These are phyloP conservation scores for Raphanus sativus DNA, from an alignment of 345 rosid species.

Conservation along the genomic window DNA sequence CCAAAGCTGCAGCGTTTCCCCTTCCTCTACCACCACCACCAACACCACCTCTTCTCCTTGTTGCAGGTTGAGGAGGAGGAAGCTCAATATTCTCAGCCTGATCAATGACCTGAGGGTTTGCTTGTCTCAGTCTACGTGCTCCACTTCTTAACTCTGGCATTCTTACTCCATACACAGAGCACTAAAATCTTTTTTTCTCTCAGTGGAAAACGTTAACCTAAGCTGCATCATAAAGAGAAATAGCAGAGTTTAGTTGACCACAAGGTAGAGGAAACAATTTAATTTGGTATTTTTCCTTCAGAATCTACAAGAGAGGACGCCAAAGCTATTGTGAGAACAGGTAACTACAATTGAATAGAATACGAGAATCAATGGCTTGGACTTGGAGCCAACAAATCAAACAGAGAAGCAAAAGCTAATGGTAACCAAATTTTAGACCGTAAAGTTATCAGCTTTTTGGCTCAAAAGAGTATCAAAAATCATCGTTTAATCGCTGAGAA, in stretches of 20 bases:
- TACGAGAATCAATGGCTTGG: too few species aligned
- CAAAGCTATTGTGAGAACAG: conserved; percentile 9
- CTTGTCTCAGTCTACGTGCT: conserved; percentile 89
- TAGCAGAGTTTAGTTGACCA: neutral
- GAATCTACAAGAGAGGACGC: conserved; percentile 21
- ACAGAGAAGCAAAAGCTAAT: conserved; percentile 25
- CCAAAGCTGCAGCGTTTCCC: conserved; percentile 81
- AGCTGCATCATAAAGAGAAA: conserved; percentile 41
- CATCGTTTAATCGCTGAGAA: neutral
- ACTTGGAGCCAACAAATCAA: neutral
- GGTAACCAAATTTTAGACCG: neutral
- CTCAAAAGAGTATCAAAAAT: neutral
- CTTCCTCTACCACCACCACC: conserved; percentile 70
- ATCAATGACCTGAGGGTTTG: conserved; percentile 64
- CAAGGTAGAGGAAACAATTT: neutral
- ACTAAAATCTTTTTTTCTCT: conserved; percentile 40
- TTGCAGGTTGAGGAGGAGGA: conserved; percentile 77
- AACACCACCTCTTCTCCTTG: conserved; percentile 77
- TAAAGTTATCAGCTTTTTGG: conserved; percentile 20
- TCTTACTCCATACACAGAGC: conserved; percentile 90
- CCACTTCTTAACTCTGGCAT: conserved; percentile 99
- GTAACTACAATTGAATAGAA: neutral
- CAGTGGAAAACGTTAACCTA: conserved; percentile 33
- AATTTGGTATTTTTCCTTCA: neutral
- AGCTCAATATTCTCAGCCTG: conserved; percentile 64